These are phyloP conservation scores for Ustilago sp. DNA, from an alignment of 1,284 basidiomycete species.

Conservation along the genomic window DNA sequence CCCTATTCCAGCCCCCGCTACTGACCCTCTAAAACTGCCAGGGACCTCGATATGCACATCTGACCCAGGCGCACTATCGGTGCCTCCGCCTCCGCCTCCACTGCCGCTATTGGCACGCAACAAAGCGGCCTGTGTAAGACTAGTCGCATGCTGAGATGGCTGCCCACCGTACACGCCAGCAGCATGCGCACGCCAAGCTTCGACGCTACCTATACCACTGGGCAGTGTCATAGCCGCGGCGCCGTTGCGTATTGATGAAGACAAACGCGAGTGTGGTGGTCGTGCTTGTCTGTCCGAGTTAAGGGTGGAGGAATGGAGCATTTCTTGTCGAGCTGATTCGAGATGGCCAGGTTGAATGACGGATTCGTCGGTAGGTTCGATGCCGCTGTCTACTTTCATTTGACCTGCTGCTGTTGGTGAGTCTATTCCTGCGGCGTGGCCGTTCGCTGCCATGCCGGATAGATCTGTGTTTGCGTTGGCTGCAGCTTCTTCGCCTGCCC, in stretches of 20 bases:
- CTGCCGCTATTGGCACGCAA: conserved; percentile 29
- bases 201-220: conserved; percentile 39
- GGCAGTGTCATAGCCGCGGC: conserved; percentile 10
- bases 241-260: conserved; percentile 17
- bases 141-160: conserved; percentile 25
- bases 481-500: not conserved
- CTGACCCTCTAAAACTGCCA: conserved; percentile 36
- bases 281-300: conserved; percentile 12
- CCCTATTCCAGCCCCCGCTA: conserved; percentile 34
- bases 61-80: conserved; percentile 28
- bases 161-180: conserved; percentile 32
- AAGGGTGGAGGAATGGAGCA: conserved; percentile 17
- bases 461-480: not conserved
- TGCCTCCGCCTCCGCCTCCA: not conserved
- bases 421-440: not conserved
- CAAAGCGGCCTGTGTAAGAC: conserved; percentile 31
- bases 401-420: conserved; percentile 21
- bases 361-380: conserved; percentile 36
- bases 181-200: conserved; percentile 48
- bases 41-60: conserved; percentile 40
- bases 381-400: conserved; percentile 41
- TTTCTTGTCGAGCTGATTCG: conserved; percentile 44
- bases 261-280: conserved; percentile 21
- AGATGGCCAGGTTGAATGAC: conserved; percentile 45
- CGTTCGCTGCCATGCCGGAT: not conserved